Evolutionary conservation across 352 stramenopile genomes (phyloP), one percentile per base, ranked within the genome.

Genomic region (Globisporangium rhizosaccharum): DNA sequence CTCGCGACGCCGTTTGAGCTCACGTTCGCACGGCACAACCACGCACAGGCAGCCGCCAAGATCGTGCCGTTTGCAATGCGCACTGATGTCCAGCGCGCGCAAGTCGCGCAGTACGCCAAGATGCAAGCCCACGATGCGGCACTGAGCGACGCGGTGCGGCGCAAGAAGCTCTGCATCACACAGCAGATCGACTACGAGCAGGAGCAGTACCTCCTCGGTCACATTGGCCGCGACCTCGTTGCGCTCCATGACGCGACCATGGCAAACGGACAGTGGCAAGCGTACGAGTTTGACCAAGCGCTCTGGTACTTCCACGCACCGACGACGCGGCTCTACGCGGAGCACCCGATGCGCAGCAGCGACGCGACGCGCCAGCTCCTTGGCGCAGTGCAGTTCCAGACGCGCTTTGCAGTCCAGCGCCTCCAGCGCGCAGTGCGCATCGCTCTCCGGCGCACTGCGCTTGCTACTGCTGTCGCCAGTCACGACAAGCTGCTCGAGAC

Each of bases 171-270:
- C 17, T 89, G 84, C 45, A 54, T 85, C 2, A 52, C 75, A 0
- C 79, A 89, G 50, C 79, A 89, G 49, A 66, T 89, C 42, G 77
- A 89, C 57, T 83, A 73, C 30, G 68, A 84, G 33, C 66, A 66
- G 17, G 76, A 89, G 46, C 59, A 76, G 15, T 82, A 87, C 46
- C 54, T 89, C 30, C 74, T 73, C 12, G 51, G 62, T 9, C 73
- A 85, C 49, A 62, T 89, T 30, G 68, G 69, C 23, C 26, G 14
- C 8, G 51, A 76, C 48, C 68, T 89, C n/a, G 70, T 76, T 18
- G 44, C 53, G 1, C 56, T 86, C 26, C 63, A 89, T 48, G 68
- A 70, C 3, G 56, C 66, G 26, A 72, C 82, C 62, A 87, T 89
- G 77, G 65, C 59, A 1, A 63, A 58, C 10, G 73, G 63, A 12